Base-by-base conservation (phyloP, 768 basidiomycete species). In the Amanita inopinata region DNA sequence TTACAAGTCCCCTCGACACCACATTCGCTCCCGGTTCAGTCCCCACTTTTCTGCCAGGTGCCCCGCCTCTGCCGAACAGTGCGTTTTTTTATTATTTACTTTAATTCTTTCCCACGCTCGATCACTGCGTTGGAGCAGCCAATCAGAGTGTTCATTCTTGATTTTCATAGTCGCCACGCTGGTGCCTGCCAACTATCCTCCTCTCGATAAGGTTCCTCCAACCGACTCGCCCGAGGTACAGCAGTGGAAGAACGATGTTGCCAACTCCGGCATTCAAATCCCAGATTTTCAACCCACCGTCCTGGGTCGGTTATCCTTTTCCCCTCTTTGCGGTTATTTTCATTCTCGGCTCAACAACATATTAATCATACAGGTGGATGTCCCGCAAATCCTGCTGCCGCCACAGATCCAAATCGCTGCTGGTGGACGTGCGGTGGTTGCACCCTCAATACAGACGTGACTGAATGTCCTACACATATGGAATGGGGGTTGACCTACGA, bases 371-470 rank as follows among this genome's bases (percentile, higher is more conserved):
- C 41, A 70, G 74, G 73, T 48, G 73, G 73, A 37, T 89, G 86
- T 55, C 56, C 74, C 1, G 68, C 73, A 27, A 83, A 86, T 55
- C 54, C 63, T 2, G 73, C 70, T 1, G 79, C 74, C 6, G 68
- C 68, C 24, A 60, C 65, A 5, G 78, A 84, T 56, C 31, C 57
- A 4, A 61, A 56, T 7, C 66, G 75, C 18, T 85, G 83, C 61
- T 88, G 85, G 85, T 88, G 82, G 83, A 82, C 83, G 8, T 87
- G 84, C 41, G 72, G 76, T 52, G 78, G 80, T 27, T 88, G 85
- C 62, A 76, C 71, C 2, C 67, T 74, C 12, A 48, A 61, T n/a
- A 73, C 73, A 1, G 89, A 91, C 55, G 70, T 92, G 51, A 71
- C 73, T 11, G 64, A 67, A n/a, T 94, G 91, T 62, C 85, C 86